Evolutionary conservation across 2,329 filamentous ascomycete genomes (phyloP).

Genomic region (Ambrosiella cleistominuta): DNA sequence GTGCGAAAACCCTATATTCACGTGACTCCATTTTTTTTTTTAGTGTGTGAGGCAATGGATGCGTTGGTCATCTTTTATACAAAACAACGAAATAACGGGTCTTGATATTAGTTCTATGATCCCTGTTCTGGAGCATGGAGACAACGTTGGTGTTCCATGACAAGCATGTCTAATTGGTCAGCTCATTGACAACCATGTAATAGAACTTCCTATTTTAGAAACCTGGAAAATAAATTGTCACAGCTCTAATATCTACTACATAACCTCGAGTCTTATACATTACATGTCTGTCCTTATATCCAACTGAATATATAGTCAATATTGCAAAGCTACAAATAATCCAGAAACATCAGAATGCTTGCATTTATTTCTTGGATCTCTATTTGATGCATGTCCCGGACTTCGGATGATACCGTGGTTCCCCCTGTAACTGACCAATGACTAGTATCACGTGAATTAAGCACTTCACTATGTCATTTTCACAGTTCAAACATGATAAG

Average conservation of each 20-base stretch:
- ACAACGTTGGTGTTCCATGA: not conserved
- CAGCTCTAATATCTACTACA: not conserved
- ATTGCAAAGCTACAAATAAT: no score
- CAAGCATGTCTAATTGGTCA: slow-evolving; percentile 4
- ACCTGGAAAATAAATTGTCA: not conserved
- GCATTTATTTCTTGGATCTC: no score
- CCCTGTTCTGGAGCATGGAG: not conserved
- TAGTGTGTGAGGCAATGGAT: slow-evolving; percentile 8
- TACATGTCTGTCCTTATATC: no score
- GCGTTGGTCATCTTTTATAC: not conserved
- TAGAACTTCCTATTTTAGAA: slow-evolving; percentile 2
- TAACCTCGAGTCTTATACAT: no score
- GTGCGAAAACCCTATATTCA: slow-evolving; percentile 13
- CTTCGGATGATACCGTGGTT: no score
- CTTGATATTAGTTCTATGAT: not conserved
- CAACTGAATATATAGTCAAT: no score
- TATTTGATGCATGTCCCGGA: no score
- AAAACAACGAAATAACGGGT: not conserved
- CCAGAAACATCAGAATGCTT: no score
- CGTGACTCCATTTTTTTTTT: slow-evolving; percentile 4
- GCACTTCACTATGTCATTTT: no score
- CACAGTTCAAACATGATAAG: no score
- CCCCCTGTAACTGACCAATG: no score
- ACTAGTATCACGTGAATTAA: no score
- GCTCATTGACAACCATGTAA: slow-evolving; percentile 2